Evolutionary conservation across 2,329 filamentous ascomycete genomes (phyloP), one percentile per base, ranked within the genome.

Genomic region (Bipolaris victoriae): DNA sequence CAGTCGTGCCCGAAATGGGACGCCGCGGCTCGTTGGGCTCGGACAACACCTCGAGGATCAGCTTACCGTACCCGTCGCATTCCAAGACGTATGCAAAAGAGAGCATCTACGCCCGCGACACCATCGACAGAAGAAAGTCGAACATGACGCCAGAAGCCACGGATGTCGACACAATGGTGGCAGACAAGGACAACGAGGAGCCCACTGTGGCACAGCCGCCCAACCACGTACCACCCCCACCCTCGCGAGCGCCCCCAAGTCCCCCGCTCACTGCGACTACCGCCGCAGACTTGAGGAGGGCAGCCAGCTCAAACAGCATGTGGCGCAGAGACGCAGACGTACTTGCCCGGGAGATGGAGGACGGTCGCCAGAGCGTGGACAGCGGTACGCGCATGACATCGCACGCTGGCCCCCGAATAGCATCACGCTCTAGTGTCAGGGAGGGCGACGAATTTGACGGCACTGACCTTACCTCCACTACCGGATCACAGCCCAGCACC

Each of bases 71-170:
- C 73, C 91, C 92, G 1, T 83, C 84, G 10, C 92, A 96, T 77
- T 95, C 90, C 78, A 97, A 96, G 78, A 90, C 90, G 11, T 91
- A 96, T 76, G 96, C 92, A 81, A 95, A 92, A 76, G 94, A 97
- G 79, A 86, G 87, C 43, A 86, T 97, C 52, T 83, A 86, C 63
- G 88, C 86, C 71, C 81, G 75, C 49, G 79, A 80, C 35, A 74
- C 77, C 15, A 45, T 68, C 13, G 61, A 67, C 24, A 74, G 71
- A 49, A 62, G 70, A 22, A 73, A 68, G 64, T 62, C 57, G 55
- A 67, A 58, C 52, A 68, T 60, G 68, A 76, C 68, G 67, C 78
- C 80, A 11, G 78, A 80, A 39, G 65, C 77, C 10, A 80, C 80
- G 50, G 79, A 81, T 44, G 57, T 76, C 33, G 75, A 74, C 36